Evolutionary conservation across 1,284 basidiomycete genomes (phyloP).

Genomic region (Malassezia sp.): DNA sequence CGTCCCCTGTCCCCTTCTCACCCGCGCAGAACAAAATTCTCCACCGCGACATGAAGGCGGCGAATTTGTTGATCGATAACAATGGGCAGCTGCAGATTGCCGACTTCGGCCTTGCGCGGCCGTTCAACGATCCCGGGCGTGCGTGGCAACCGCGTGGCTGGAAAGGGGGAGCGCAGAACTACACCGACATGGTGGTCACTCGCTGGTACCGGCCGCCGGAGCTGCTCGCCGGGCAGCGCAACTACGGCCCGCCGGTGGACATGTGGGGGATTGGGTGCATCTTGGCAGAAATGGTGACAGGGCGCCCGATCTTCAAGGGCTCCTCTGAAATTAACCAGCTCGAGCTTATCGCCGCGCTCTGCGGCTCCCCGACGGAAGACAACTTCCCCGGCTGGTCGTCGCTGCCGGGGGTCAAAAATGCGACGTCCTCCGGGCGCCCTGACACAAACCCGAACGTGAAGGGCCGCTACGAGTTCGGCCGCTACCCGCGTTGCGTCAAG

Average conservation of each 20-base stretch:
- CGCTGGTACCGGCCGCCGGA: slow-evolving; percentile 97
- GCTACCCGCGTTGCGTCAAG: slow-evolving; percentile 22
- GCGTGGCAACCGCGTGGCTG: slow-evolving; percentile 31
- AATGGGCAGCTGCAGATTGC: slow-evolving; percentile 54
- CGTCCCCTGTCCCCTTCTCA: too few species aligned
- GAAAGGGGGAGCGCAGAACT: slow-evolving; percentile 49
- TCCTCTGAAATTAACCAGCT: slow-evolving; percentile 80
- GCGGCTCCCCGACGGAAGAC: slow-evolving; percentile 68
- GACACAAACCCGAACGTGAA: slow-evolving; percentile 25
- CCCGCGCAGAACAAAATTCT: slow-evolving; percentile 94
- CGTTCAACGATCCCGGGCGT: slow-evolving; percentile 40
- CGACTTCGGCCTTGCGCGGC: slow-evolving; percentile 86
- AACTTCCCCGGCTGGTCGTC: slow-evolving; percentile 65
- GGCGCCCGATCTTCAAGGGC: slow-evolving; percentile 76
- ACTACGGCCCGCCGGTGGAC: slow-evolving; percentile 87
- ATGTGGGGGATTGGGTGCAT: slow-evolving; percentile 99
- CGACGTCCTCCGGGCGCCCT: slow-evolving; percentile 32
- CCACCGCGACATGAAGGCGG: slow-evolving; percentile 97
- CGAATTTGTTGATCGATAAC: slow-evolving; percentile 88
- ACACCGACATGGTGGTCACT: slow-evolving; percentile 98
- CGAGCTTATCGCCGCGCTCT: slow-evolving; percentile 75
- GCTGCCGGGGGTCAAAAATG: slow-evolving; percentile 43
- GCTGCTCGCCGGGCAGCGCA: slow-evolving; percentile 70
- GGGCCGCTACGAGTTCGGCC: slow-evolving; percentile 34
- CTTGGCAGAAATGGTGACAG: slow-evolving; percentile 85